These are phyloP conservation scores for Paraglomus occultum DNA, from an alignment of 192 early-diverging fungal genomes.

Conservation along the genomic window DNA sequence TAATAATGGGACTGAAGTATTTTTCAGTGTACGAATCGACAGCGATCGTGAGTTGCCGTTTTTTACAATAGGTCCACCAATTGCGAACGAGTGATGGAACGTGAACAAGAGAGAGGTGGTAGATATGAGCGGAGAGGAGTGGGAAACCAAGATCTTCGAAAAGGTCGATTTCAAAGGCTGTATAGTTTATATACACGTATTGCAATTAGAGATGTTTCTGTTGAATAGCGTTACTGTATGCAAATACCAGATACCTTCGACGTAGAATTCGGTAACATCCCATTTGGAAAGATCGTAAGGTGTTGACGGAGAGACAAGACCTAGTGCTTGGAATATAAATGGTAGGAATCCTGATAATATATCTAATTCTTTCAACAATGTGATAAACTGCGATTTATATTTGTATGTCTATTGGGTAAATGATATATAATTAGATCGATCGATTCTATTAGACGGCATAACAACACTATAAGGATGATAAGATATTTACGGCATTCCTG, in stretches of 20 bases:
- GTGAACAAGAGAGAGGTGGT: slow-evolving; percentile 58
- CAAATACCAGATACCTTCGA: slow-evolving; percentile 50
- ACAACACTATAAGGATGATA: not conserved
- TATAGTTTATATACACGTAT: not conserved
- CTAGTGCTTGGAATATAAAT: slow-evolving; percentile 62
- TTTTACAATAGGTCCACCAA: slow-evolving; percentile 83
- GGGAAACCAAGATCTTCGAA: slow-evolving; percentile 54
- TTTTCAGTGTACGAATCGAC: slow-evolving; percentile 78
- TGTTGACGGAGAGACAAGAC: slow-evolving; percentile 39
- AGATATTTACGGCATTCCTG: slow-evolving; percentile 62
- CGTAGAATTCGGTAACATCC: slow-evolving; percentile 63
- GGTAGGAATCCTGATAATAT: slow-evolving; percentile 55
- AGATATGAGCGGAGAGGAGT: slow-evolving; percentile 72
- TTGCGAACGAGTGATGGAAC: slow-evolving; percentile 66
- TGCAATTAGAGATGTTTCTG: not conserved
- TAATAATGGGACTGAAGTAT: slow-evolving; percentile 62
- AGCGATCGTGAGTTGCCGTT: slow-evolving; percentile 67
- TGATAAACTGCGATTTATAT: slow-evolving; percentile 52
- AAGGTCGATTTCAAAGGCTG: slow-evolving; percentile 44
- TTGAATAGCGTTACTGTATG: not conserved
- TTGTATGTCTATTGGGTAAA: slow-evolving; percentile 58
- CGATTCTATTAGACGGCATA: not conserved
- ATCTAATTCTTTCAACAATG: slow-evolving; percentile 55
- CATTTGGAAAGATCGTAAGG: slow-evolving; percentile 69
- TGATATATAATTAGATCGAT: not conserved